Percentiles rank a stretch among this genome's conserved stretches.
phyloP scores from a whole-genome alignment of 345 rosid genomes.

The Mallotus nudiflorus region DNA sequence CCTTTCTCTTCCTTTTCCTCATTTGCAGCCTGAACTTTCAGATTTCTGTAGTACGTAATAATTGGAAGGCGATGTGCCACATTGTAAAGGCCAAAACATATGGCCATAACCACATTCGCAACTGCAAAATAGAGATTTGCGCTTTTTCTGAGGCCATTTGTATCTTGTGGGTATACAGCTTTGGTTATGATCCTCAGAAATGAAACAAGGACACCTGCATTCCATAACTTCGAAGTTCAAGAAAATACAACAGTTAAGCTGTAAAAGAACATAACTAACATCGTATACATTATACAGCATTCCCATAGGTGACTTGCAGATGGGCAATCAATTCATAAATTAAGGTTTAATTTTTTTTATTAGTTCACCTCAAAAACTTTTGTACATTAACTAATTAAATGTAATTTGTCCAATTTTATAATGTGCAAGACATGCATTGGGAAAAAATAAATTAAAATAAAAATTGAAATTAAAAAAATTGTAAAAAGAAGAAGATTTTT shows the following conservation, averaged over 20 bases:
- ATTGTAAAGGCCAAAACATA: slow-evolving; percentile 70
- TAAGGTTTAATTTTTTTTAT: too few species aligned
- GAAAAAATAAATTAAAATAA: too few species aligned
- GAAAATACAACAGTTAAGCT: not conserved
- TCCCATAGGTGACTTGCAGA: too few species aligned
- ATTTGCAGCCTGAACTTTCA: slow-evolving; percentile 54
- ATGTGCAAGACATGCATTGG: too few species aligned
- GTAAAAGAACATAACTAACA: too few species aligned
- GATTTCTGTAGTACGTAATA: slow-evolving; percentile 62
- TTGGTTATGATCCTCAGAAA: slow-evolving; percentile 74
- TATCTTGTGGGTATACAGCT: slow-evolving; percentile 74
- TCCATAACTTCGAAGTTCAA: slow-evolving; percentile 10
- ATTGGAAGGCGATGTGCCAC: slow-evolving; percentile 76
- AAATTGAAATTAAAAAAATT: too few species aligned
- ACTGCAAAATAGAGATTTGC: slow-evolving; percentile 78
- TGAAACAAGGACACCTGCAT: slow-evolving; percentile 92
- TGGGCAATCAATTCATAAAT: too few species aligned
- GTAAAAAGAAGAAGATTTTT: too few species aligned
- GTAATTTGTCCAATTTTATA: too few species aligned
- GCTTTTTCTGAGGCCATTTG: slow-evolving; percentile 65
- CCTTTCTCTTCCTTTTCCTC: slow-evolving; percentile 56
- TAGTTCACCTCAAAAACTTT: too few species aligned
- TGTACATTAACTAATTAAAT: too few species aligned
- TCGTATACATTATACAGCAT: too few species aligned
- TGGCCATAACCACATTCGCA: slow-evolving; percentile 66